Percentiles rank a stretch among this genome's conserved stretches.
phyloP scores from a whole-genome alignment of 2,329 filamentous ascomycete species.

The Beauveria rudraprayagi region DNA sequence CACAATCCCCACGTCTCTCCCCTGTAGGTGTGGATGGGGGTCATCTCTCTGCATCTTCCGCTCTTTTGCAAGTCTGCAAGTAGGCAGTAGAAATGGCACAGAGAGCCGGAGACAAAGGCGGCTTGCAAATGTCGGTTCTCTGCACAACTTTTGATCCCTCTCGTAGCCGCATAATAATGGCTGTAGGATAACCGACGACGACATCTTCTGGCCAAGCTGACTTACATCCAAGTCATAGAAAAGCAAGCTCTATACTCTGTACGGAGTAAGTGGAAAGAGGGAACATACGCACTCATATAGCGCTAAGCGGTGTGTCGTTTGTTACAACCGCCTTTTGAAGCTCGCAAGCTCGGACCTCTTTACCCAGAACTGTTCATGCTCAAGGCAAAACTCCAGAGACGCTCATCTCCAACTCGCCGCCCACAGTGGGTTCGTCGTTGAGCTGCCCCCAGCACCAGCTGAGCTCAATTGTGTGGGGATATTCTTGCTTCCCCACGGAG shows the following conservation, averaged over 20 bases:
- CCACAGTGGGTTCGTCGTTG: neutral
- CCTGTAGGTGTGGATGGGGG: neutral
- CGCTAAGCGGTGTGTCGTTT: too few species aligned
- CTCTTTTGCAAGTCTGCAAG: neutral
- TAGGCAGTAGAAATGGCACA: neutral
- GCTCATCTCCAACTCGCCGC: neutral
- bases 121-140: neutral
- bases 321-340: too few species aligned
- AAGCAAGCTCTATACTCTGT: too few species aligned
- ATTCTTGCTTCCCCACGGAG: neutral
- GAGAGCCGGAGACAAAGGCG: too few species aligned
- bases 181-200: too few species aligned
- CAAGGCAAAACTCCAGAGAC: neutral
- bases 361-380: neutral
- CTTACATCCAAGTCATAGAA: too few species aligned
- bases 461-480: neutral
- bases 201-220: too few species aligned
- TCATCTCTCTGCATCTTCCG: neutral
- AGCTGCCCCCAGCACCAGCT: neutral
- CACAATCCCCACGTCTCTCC: neutral
- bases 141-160: neutral
- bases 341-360: too few species aligned
- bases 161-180: neutral
- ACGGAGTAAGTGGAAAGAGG: too few species aligned
- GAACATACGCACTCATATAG: too few species aligned